Evolutionary conservation across 306 rosid genomes (phyloP).

Genomic region (Castanea sativa): DNA sequence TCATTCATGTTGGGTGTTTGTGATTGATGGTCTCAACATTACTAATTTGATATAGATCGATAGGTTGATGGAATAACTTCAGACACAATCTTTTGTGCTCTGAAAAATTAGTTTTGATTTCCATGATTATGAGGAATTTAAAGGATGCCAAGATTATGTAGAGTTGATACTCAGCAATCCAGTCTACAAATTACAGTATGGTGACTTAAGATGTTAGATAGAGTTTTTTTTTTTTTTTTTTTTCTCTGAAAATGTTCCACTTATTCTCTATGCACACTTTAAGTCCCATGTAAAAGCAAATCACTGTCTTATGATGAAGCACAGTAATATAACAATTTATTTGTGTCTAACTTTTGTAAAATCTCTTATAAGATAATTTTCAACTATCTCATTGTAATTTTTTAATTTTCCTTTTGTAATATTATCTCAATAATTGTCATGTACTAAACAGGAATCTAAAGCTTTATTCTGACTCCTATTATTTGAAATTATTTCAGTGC

Average conservation of each 20-base stretch:
- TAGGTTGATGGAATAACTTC: neutral
- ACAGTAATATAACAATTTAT: neutral
- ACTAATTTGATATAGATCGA: neutral
- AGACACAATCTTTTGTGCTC: neutral
- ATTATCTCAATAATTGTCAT: neutral
- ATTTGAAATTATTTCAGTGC: slow-evolving; percentile 50
- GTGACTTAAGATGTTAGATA: neutral
- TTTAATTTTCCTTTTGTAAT: neutral
- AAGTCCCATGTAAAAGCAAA: neutral
- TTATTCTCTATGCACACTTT: neutral
- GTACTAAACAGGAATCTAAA: slow-evolving; percentile 1
- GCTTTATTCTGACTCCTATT: neutral
- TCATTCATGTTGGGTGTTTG: neutral
- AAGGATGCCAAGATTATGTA: neutral
- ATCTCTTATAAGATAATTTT: no score
- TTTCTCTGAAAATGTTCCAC: neutral
- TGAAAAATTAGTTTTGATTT: neutral
- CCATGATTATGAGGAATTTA: neutral
- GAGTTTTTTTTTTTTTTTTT: neutral
- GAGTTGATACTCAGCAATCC: neutral
- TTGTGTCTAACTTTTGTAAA: no score
- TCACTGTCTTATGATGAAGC: neutral
- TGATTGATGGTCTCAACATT: neutral
- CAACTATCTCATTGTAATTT: no score
- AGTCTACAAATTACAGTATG: neutral